A percentile compares a stretch with the other conserved stretches of the same genome.
Conservation (phyloP, 2,329 filamentous ascomycete species). For the Colletotrichum sp. region DNA sequence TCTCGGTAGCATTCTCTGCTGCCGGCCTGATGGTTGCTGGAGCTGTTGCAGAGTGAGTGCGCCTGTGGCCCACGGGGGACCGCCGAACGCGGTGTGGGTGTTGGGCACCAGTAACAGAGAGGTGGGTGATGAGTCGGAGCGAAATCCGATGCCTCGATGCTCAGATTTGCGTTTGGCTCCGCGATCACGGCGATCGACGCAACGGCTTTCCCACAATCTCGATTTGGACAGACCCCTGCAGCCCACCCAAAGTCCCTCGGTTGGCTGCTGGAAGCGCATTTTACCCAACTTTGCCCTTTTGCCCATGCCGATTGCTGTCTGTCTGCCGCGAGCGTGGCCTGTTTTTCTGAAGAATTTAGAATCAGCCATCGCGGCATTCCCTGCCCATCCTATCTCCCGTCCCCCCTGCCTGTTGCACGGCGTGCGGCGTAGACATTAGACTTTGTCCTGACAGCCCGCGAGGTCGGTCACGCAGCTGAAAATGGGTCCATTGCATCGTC, state of each 20-base stretch:
- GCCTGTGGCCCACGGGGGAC: background rate
- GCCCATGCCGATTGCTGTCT: background rate
- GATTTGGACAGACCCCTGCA: conserved; percentile 1
- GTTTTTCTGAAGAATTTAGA: background rate
- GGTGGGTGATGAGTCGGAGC: background rate
- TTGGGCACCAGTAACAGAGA: background rate
- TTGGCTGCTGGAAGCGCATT: background rate
- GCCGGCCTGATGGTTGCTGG: background rate
- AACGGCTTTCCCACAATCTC: conserved; percentile 11
- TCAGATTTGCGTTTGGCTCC: conserved; percentile 12
- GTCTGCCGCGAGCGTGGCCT: background rate
- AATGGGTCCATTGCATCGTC: background rate
- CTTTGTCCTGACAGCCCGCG: background rate
- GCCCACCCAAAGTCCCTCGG: background rate
- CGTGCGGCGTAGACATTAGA: background rate
- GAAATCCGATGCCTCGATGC: conserved; percentile 13
- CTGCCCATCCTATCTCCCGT: background rate
- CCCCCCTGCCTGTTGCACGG: background rate
- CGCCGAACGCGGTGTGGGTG: background rate
- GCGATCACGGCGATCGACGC: conserved; percentile 18
- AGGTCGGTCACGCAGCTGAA: background rate
- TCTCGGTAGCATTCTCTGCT: background rate
- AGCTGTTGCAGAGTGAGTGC: background rate
- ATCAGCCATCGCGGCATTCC: background rate
- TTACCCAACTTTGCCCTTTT: background rate